phyloP scores from a whole-genome alignment of 768 basidiomycete genomes.

The Saitozyma podzolica region DNA sequence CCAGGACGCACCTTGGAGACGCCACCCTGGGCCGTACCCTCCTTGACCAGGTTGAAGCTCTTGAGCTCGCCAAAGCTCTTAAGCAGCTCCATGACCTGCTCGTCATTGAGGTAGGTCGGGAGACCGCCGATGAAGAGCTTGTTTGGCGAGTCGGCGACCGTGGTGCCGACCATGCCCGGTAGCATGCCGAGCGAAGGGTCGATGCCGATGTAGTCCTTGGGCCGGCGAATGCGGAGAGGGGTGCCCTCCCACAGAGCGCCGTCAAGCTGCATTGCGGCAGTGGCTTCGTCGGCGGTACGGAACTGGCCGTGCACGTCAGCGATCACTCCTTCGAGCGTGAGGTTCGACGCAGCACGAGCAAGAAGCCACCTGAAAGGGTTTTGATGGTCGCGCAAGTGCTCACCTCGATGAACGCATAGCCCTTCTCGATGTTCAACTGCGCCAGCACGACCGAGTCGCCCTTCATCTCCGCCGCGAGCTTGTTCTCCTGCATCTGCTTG shows the following conservation, averaged over 20 bases:
- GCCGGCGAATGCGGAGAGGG: slow-evolving; percentile 94
- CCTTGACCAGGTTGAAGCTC: slow-evolving; percentile 96
- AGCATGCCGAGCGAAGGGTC: slow-evolving; percentile 69
- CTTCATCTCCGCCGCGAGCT: slow-evolving; percentile 41
- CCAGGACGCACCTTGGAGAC: slow-evolving; percentile 52
- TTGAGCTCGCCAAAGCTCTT: slow-evolving; percentile 97
- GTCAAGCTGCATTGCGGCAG: slow-evolving; percentile 94
- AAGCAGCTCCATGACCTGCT: slow-evolving; percentile 95
- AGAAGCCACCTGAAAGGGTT: neutral
- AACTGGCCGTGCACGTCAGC: slow-evolving; percentile 61
- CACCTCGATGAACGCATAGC: slow-evolving; percentile 98
- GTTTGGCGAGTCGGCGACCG: slow-evolving; percentile 95
- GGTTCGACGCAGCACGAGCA: too few species aligned
- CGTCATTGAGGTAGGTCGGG: slow-evolving; percentile 93
- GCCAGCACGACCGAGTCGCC: slow-evolving; percentile 91
- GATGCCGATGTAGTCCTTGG: slow-evolving; percentile 90
- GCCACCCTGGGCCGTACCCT: slow-evolving; percentile 60
- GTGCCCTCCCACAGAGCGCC: slow-evolving; percentile 80
- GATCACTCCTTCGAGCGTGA: slow-evolving; percentile 6
- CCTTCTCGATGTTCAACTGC: slow-evolving; percentile 97
- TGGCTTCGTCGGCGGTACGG: slow-evolving; percentile 94
- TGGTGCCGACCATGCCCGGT: slow-evolving; percentile 92
- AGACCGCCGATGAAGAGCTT: slow-evolving; percentile 97
- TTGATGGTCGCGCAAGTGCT: slow-evolving; percentile 19
- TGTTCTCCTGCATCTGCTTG: slow-evolving; percentile 79